These are phyloP conservation scores for Elaphomyces granulatus DNA, from an alignment of 495 filamentous ascomycete species.

Conservation along the genomic window DNA sequence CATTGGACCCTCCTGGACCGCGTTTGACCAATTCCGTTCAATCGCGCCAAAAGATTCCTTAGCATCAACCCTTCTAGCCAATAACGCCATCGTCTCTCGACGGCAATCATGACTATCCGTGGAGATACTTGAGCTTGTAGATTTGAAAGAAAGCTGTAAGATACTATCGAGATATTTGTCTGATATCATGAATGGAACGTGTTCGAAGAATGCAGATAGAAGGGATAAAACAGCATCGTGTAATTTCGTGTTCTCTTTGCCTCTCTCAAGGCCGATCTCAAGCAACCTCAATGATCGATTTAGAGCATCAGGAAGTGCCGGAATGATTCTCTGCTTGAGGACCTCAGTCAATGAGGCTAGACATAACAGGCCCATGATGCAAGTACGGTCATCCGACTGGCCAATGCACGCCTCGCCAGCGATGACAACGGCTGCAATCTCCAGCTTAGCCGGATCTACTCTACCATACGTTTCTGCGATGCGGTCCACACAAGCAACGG, in stretches of 20 bases:
- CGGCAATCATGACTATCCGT: slow-evolving; percentile 48
- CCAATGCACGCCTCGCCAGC: slow-evolving; percentile 62
- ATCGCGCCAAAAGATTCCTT: slow-evolving; percentile 54
- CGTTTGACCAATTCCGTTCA: slow-evolving; percentile 52
- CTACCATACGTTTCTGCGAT: slow-evolving; percentile 88
- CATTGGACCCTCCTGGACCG: slow-evolving; percentile 40
- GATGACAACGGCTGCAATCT: slow-evolving; percentile 53
- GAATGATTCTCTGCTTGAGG: slow-evolving; percentile 68
- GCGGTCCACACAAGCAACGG: slow-evolving; percentile 74
- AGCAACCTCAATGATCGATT: slow-evolving; percentile 55
- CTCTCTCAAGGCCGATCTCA: slow-evolving; percentile 40
- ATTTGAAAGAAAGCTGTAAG: slow-evolving; percentile 52
- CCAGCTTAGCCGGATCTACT: slow-evolving; percentile 54
- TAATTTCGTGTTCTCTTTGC: slow-evolving; percentile 40
- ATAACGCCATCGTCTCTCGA: slow-evolving; percentile 48
- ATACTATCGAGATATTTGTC: slow-evolving; percentile 53
- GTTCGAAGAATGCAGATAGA: slow-evolving; percentile 58
- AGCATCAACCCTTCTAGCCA: slow-evolving; percentile 58
- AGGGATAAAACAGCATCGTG: slow-evolving; percentile 74
- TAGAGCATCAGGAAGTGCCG: slow-evolving; percentile 62
- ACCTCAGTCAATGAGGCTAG: slow-evolving; percentile 79
- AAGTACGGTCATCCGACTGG: slow-evolving; percentile 53
- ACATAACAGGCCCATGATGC: slow-evolving; percentile 71
- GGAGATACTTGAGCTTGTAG: slow-evolving; percentile 40
- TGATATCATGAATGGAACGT: slow-evolving; percentile 77